Percentiles rank a stretch among this genome's conserved stretches.
Conservation (phyloP, 495 filamentous ascomycete species). For the Cercophora scortea region DNA sequence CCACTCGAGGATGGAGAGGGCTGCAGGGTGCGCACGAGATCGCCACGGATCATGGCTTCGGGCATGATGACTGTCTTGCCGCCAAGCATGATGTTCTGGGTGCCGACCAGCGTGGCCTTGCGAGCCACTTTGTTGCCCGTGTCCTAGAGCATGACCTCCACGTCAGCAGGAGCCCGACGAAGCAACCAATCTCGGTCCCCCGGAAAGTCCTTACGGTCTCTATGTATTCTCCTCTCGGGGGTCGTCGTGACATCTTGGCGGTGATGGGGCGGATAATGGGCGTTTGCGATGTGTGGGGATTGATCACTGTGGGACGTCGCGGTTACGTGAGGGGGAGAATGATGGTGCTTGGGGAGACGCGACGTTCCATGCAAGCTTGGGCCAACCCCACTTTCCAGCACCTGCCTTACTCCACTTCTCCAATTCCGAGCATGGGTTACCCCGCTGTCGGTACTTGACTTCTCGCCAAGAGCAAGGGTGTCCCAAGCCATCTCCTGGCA, state of each 20-base stretch:
- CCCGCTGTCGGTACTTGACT: too few species aligned
- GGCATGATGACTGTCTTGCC: conserved; percentile 92
- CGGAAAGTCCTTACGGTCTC: conserved; percentile 62
- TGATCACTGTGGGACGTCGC: not conserved
- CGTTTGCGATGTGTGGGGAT: not conserved
- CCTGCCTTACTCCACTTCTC: too few species aligned
- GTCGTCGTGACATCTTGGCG: conserved; percentile 63
- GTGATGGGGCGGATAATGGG: not conserved
- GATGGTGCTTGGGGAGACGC: too few species aligned
- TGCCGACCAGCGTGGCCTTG: conserved; percentile 80
- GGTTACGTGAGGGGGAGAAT: too few species aligned
- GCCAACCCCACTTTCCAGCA: too few species aligned
- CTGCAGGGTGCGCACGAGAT: conserved; percentile 57
- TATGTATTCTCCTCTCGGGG: conserved; percentile 82
- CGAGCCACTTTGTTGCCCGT: conserved; percentile 98
- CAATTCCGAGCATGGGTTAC: too few species aligned
- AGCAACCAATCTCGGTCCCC: not conserved
- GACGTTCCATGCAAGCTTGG: too few species aligned
- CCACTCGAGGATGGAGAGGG: conserved; percentile 26
- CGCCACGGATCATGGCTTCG: conserved; percentile 85
- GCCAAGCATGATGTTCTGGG: conserved; percentile 93
- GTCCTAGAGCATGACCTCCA: conserved; percentile 46
- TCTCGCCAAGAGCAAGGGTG: too few species aligned
- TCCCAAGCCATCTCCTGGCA: too few species aligned
- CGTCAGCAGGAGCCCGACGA: not conserved